These are phyloP conservation scores for Aspergillus luchuensis DNA, from an alignment of 2,329 filamentous ascomycete genomes.

Conservation along the genomic window DNA sequence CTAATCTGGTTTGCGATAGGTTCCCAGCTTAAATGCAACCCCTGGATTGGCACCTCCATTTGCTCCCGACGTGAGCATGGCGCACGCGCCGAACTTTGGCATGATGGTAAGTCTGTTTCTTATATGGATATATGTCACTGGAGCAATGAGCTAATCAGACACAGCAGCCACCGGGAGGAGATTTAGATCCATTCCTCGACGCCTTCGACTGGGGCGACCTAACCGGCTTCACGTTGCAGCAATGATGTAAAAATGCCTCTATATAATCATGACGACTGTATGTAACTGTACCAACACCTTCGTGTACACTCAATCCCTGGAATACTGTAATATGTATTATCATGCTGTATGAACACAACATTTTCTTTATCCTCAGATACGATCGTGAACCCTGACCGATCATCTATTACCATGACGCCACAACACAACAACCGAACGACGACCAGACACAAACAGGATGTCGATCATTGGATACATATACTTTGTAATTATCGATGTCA, in stretches of 20 bases:
- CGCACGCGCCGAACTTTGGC: constrained; percentile 26
- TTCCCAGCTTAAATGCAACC: constrained; percentile 25
- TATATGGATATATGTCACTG: neutral
- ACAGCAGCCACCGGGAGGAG: constrained; percentile 27
- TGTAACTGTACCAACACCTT: neutral
- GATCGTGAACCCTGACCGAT: too few species aligned
- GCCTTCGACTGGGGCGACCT: constrained; percentile 40
- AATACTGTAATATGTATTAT: neutral
- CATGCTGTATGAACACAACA: neutral
- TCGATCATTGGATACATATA: neutral
- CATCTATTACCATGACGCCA: neutral
- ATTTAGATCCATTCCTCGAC: constrained; percentile 38
- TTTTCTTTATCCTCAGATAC: too few species aligned
- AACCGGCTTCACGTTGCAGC: constrained; percentile 31
- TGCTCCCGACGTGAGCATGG: constrained; percentile 27
- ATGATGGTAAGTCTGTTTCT: constrained; percentile 26
- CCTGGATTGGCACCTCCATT: constrained; percentile 26
- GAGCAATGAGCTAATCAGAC: constrained; percentile 10
- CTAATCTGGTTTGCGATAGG: constrained; percentile 8
- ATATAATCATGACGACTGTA: neutral
- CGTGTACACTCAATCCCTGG: neutral
- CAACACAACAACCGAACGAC: too few species aligned
- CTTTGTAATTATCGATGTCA: neutral
- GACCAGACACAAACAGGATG: neutral
- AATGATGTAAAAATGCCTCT: constrained; percentile 5